Base-by-base conservation (phyloP, 106 monocot species). In the Dendrobium huoshanense region DNA sequence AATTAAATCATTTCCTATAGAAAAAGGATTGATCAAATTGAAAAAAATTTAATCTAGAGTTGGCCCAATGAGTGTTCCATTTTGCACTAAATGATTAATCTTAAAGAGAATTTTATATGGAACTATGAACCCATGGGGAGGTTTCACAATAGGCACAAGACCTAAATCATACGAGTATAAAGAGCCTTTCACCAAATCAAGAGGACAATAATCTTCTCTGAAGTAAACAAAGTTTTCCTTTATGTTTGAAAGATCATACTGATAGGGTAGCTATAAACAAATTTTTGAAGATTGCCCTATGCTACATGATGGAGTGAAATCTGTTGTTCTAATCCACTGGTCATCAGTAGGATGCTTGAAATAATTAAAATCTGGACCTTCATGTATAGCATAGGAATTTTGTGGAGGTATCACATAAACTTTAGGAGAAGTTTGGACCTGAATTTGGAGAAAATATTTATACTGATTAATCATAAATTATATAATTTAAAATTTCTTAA, bases 1-100 rank as follows among this genome's bases (percentile, higher is more conserved):
- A 43, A 96, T 90, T 78, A 83, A 81, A 40, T 76, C 76, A 27
- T 82, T 20, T 72, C 86, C 86, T 11, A 70, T 2, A 44, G 3
- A 54, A n/a, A 31, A 4, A 49, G 90, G 92, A 56, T 79, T 77
- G 31, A 92, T 80, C 55, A 84, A 72, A 41, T 9, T 1, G 65
- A 87, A 97, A 51, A 97, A 97, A 0, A 55, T 51, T 25, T 79
- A 75, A 87, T 90, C 83, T 43, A 97, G 85, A 15, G 87, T 94
- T 18, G 90, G 94, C n/a, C 89, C 94, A 78, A 87, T 89, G n/a
- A 97, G 85, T 31, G 84, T 90, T 48, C 94, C 97, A 81, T 89
- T 89, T 77, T 97, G 97, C 44, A 97, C 92, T 85, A 94, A 75
- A 55, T 85, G 87, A 85, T 97, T 97, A 58, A 97, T 84, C 80